Evolutionary conservation across 129 eudicot species (phyloP), one percentile per base, ranked within the genome.

Genomic region (Flaveria bidentis): DNA sequence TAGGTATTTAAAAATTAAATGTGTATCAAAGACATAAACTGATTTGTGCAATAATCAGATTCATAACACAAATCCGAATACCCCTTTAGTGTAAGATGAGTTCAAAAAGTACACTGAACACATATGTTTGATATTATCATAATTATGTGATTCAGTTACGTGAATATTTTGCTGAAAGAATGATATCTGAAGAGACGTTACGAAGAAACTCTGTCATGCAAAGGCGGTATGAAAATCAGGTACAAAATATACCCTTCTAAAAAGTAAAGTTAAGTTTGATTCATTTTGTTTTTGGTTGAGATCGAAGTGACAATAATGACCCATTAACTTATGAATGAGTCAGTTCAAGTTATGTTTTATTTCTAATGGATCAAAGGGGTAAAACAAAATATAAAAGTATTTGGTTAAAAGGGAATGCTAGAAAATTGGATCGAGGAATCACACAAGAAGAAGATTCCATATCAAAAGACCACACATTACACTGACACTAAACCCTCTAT

Each of bases 181-280:
- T 90, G 96, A 92, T 92, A 81, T 88, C 92, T 10, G 80, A 69
- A 64, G 95, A 90, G 82, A 86, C 96, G 42, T 58, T 93, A 56
- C 82, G 72, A 58, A 88, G 91, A 84, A 90, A 93, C 80, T 64
- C 57, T 64, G 95, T 93, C 64, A 88, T 86, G 98, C 92, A 93
- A 84, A 85, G 83, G 84, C 73, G 76, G 56, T 49, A 16, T 17
- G 82, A 78, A 28, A 66, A 80, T 56, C 80, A 86, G 93, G 96
- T 90, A 73, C 62, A 47, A 2, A 41, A 3, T 30, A 4, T 81
- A 56, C 26, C 72, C 55, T 26, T 60, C 30, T 76, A 25, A 33
- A 36, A 36, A 55, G 69, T 44, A 20, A 62, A 60, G 22, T 75
- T 26, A 72, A 68, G 1, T 41, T 12, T 46, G 28, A 66, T n/a